These are phyloP conservation scores for Colletotrichum sidae DNA, from an alignment of 2,329 filamentous ascomycete genomes.

Conservation along the genomic window DNA sequence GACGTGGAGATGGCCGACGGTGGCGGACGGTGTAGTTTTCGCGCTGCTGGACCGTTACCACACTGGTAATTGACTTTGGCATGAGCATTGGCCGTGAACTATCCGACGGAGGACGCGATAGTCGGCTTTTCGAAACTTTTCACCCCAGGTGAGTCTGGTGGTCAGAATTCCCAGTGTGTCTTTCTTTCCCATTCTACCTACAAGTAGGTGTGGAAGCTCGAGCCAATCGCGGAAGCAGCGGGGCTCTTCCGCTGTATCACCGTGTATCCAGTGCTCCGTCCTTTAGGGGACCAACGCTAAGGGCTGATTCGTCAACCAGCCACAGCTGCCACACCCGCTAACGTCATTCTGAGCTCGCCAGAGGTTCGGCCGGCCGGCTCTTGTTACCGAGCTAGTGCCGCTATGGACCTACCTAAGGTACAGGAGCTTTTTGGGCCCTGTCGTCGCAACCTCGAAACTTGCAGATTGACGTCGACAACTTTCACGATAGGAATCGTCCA, in stretches of 20 bases:
- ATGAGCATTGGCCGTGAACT: too few species aligned
- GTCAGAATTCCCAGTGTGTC: too few species aligned
- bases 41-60: too few species aligned
- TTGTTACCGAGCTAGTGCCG: constrained; percentile 36
- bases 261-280: neutral
- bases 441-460: neutral
- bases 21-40: too few species aligned
- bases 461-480: constrained; percentile 3
- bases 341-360: constrained; percentile 35
- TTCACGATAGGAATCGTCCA: neutral
- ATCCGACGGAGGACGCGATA: too few species aligned
- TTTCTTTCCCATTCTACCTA: neutral
- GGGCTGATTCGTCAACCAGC: constrained; percentile 19
- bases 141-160: too few species aligned
- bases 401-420: neutral
- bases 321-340: neutral
- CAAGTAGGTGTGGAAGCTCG: constrained; percentile 18
- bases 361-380: constrained; percentile 25
- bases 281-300: constrained; percentile 7
- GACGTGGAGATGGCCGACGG: too few species aligned
- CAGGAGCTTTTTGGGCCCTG: constrained; percentile 15
- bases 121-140: too few species aligned
- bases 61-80: too few species aligned
- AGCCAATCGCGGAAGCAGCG: constrained; percentile 31
- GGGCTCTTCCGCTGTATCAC: neutral